phyloP scores from a whole-genome alignment of 1,284 basidiomycete genomes.

The Caloboletus inedulis region DNA sequence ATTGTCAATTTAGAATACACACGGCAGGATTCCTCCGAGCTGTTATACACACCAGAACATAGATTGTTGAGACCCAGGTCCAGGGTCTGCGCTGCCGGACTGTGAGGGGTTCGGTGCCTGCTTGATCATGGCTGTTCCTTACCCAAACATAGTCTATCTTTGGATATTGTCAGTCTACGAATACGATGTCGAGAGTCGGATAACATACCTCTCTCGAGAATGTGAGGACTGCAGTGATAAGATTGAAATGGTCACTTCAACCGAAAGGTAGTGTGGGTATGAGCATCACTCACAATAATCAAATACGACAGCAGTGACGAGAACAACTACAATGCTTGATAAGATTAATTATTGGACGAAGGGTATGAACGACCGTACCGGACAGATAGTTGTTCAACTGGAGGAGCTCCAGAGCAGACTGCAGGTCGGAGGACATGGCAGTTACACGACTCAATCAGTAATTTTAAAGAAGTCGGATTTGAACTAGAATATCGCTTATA shows the following conservation, averaged over 20 bases:
- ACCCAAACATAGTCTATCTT: slow-evolving; percentile 11
- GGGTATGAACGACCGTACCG: not conserved
- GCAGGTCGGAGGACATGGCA: not conserved
- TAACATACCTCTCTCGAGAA: no score
- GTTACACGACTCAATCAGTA: no score
- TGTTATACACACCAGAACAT: slow-evolving; percentile 2
- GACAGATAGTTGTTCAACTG: not conserved
- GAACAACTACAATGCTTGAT: not conserved
- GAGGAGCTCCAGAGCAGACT: not conserved
- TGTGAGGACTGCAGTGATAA: no score
- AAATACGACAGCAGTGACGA: not conserved
- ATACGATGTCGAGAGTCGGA: no score
- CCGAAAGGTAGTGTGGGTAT: no score
- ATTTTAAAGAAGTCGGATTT: no score
- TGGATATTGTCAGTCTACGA: no score
- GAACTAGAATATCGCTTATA: no score
- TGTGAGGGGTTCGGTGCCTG: not conserved
- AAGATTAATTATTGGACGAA: not conserved
- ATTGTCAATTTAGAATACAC: not conserved
- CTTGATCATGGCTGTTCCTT: not conserved
- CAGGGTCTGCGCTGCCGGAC: slow-evolving; percentile 3
- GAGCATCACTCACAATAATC: not conserved
- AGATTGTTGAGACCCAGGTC: slow-evolving; percentile 12
- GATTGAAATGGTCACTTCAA: no score
- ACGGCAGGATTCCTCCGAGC: rapidly evolving